Percentiles rank a stretch among this genome's conserved stretches.
phyloP scores from a whole-genome alignment of 1,284 basidiomycete species.

The Cutaneotrichosporon arboriforme region DNA sequence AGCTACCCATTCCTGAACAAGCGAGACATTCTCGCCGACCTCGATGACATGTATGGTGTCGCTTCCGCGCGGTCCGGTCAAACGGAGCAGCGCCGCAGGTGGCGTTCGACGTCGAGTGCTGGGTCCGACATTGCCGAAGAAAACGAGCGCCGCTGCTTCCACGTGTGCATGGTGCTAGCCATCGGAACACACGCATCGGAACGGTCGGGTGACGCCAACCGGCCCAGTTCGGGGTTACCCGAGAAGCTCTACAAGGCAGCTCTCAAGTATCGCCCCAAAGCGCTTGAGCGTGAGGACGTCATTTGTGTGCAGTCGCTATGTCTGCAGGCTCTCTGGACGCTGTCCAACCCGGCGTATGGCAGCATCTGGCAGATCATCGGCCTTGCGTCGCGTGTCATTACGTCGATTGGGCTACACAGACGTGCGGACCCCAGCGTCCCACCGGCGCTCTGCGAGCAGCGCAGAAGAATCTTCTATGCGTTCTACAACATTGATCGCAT shows the following conservation, averaged over 20 bases:
- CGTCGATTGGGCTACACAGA: constrained; percentile 30
- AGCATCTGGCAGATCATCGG: constrained; percentile 30
- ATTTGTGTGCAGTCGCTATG: constrained; percentile 29
- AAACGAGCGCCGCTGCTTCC: constrained; percentile 25
- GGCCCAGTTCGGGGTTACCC: constrained; percentile 4
- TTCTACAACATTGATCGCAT: constrained; percentile 36
- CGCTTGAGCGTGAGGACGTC: constrained; percentile 25
- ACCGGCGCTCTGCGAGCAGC: constrained; percentile 18
- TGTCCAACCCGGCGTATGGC: constrained; percentile 23
- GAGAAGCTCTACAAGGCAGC: constrained; percentile 17
- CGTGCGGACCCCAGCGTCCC: constrained; percentile 17
- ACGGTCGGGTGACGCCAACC: constrained; percentile 20
- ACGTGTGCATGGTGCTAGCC: constrained; percentile 32
- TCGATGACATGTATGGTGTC: constrained; percentile 23
- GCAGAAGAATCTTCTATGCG: constrained; percentile 31
- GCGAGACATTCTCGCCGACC: constrained; percentile 19
- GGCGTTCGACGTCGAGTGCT: not conserved
- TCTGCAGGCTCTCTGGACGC: constrained; percentile 26
- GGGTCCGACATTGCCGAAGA: constrained; percentile 1
- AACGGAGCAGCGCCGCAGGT: constrained; percentile 9
- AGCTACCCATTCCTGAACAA: constrained; percentile 30
- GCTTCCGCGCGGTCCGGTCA: not conserved
- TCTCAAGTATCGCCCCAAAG: constrained; percentile 16
- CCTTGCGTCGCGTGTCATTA: constrained; percentile 26
- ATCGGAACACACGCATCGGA: constrained; percentile 23